Evolutionary conservation across 2,329 filamentous ascomycete genomes (phyloP), one percentile per base, ranked within the genome.

Genomic region (Lachnellula willkommii): DNA sequence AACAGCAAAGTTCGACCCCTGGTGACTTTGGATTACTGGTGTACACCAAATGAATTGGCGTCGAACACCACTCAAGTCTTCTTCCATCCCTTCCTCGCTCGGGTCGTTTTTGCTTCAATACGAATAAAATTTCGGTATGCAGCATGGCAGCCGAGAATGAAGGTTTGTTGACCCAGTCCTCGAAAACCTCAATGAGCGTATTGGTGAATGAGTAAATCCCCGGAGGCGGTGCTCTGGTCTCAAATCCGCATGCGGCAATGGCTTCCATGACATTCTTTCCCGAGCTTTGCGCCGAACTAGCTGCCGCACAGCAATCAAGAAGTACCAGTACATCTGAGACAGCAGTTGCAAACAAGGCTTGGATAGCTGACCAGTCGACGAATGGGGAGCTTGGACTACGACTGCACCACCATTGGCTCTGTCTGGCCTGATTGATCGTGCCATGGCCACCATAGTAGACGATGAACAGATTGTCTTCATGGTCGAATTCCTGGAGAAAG

Each of bases 11-110:
- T 64, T 83, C 80, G 45, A 84, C 83, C 54, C 80, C 83, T 0
- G 79, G 79, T 1, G 78, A 79, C 56, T 74, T 79, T 64, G 83
- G 80, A 56, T 83, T 82, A 17, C 79, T 74, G 2, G 81, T 83
- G 79, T 83, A 83, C 78, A 83, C 83, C 62, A 83, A 83, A 62
- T 84, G 81, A 4, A 83, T 79, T 0, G 81, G 80, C 0, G 81
- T 83, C 2, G 80, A 80, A 40, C 80, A 75, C 37, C 79, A 78
- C 63, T 83, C 80, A 47, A 81, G 81, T 17, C 77, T 74, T 67
- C 77, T 80, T 52, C 81, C 81, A 60, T 83, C 81, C 61, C 80
- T 77, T 55, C 77, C 75, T 60, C 82, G 47, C 40, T 60, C 78
- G 20, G 80, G 80, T 7, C 80, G 72, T 5, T 81, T 81, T 58